Evolutionary conservation across 768 basidiomycete genomes (phyloP).

Genomic region (Tulasnella sp.): DNA sequence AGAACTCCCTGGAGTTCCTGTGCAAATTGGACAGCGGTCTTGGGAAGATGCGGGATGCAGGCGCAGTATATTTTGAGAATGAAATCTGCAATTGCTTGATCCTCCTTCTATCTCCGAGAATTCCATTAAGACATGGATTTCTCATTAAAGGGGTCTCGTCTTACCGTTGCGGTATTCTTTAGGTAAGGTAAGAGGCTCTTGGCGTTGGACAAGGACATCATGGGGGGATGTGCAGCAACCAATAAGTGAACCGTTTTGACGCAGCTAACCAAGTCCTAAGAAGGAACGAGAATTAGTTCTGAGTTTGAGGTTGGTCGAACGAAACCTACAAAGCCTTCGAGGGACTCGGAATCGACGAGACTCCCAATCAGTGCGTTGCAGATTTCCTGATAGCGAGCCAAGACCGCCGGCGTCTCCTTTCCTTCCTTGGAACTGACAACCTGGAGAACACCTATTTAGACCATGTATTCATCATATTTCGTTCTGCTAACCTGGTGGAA

Average conservation of each 20-base stretch:
- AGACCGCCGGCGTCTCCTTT: slow-evolving; percentile 49
- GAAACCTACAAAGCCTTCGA: slow-evolving; percentile 65
- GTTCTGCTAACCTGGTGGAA: slow-evolving; percentile 54
- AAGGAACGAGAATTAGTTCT: slow-evolving; percentile 1
- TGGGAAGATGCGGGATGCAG: slow-evolving; percentile 83
- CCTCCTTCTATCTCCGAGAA: slow-evolving; percentile 56
- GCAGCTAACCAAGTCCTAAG: slow-evolving; percentile 75
- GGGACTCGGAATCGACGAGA: slow-evolving; percentile 78
- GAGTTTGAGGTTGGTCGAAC: background rate
- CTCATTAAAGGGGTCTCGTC: slow-evolving; percentile 29
- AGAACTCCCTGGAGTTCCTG: slow-evolving; percentile 75
- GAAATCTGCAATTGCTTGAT: slow-evolving; percentile 78
- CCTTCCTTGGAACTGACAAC: slow-evolving; percentile 73
- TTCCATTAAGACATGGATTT: background rate
- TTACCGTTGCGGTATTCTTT: slow-evolving; percentile 72
- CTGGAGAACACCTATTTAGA: slow-evolving; percentile 27
- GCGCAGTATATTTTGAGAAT: slow-evolving; percentile 83
- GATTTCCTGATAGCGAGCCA: slow-evolving; percentile 69
- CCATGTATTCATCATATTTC: background rate
- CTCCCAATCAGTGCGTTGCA: slow-evolving; percentile 83
- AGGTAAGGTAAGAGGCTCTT: slow-evolving; percentile 85
- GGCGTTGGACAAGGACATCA: slow-evolving; percentile 80
- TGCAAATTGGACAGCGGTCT: slow-evolving; percentile 83
- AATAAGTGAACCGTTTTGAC: slow-evolving; percentile 82
- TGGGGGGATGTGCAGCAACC: slow-evolving; percentile 72